A percentile compares a stretch with the other conserved stretches of the same genome.
phyloP scores from a whole-genome alignment of 192 early-diverging fungal species.

The Umbelopsis isabellina region DNA sequence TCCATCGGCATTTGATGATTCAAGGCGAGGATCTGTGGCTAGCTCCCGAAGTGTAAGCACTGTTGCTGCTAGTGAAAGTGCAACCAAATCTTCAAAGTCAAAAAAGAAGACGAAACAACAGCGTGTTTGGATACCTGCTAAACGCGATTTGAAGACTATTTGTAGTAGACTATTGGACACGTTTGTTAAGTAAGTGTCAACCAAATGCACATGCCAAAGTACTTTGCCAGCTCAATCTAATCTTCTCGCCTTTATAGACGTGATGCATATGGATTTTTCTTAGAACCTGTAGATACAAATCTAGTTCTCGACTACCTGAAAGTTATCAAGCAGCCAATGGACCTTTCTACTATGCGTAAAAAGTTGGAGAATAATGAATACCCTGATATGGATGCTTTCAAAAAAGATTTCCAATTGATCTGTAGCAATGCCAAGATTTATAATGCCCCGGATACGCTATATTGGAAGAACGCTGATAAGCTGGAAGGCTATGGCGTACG shows the following conservation, averaged over 20 bases:
- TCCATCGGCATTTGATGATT: not conserved
- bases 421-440: conserved; percentile 82
- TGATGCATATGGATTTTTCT: conserved; percentile 88
- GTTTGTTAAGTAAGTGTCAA: conserved; percentile 60
- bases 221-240: not conserved
- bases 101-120: conserved; percentile 37
- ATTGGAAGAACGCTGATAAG: conserved; percentile 81
- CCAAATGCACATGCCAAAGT: not conserved
- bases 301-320: conserved; percentile 79
- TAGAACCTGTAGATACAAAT: conserved; percentile 80
- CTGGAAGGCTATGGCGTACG: conserved; percentile 67
- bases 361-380: conserved; percentile 71
- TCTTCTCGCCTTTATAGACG: conserved; percentile 46
- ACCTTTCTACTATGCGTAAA: conserved; percentile 84
- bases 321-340: conserved; percentile 87
- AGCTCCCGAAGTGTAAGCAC: conserved; percentile 4
- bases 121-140: conserved; percentile 37
- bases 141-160: conserved; percentile 61
- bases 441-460: conserved; percentile 81
- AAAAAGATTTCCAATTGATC: conserved; percentile 77
- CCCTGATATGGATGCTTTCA: conserved; percentile 67
- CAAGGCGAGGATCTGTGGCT: not conserved
- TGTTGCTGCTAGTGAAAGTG: not conserved
- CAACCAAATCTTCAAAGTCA: conserved; percentile 22
- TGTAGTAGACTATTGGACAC: conserved; percentile 64